Percentiles rank a stretch among this genome's conserved stretches.
Conservation (phyloP, 768 basidiomycete genomes). For the Lactarius deliciosus region DNA sequence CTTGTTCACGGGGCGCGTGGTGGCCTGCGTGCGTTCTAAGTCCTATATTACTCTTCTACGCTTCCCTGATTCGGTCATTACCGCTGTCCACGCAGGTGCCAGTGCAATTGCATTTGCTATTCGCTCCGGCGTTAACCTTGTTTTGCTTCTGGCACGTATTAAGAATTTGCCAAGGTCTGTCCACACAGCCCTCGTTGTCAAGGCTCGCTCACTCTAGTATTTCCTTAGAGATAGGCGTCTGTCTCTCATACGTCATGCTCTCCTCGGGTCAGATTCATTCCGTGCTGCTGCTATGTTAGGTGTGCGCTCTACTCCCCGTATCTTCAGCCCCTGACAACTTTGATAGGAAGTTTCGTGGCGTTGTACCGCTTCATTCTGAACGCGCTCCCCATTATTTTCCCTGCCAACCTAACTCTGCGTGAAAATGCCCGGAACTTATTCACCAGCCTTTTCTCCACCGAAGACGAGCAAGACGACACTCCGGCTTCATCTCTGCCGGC, state of each 20-base stretch:
- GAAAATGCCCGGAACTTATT: slow-evolving; percentile 29
- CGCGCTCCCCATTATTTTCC: slow-evolving; percentile 68
- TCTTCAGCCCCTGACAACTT: neutral
- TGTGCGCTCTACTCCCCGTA: slow-evolving; percentile 33
- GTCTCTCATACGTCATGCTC: slow-evolving; percentile 69
- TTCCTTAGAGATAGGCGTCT: slow-evolving; percentile 57
- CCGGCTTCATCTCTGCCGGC: slow-evolving; percentile 27
- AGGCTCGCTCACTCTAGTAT: slow-evolving; percentile 2
- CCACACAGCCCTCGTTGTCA: neutral
- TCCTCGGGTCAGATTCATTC: slow-evolving; percentile 81
- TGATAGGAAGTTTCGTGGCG: slow-evolving; percentile 68
- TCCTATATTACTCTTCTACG: slow-evolving; percentile 3
- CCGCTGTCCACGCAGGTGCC: slow-evolving; percentile 55
- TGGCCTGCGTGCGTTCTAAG: slow-evolving; percentile 58
- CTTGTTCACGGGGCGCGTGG: slow-evolving; percentile 69
- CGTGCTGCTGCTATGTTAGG: slow-evolving; percentile 90
- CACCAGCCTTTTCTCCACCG: slow-evolving; percentile 35
- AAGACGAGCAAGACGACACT: slow-evolving; percentile 18
- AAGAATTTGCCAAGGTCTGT: slow-evolving; percentile 64
- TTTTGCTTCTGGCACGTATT: slow-evolving; percentile 73
- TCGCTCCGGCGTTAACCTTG: slow-evolving; percentile 78
- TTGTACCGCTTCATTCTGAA: slow-evolving; percentile 82
- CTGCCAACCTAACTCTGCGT: slow-evolving; percentile 34
- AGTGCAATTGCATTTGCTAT: slow-evolving; percentile 78
- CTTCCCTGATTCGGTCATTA: neutral